A percentile compares a stretch with the other conserved stretches of the same genome.
phyloP scores from a whole-genome alignment of 306 rosid species.

The Cucurbita moschata region DNA sequence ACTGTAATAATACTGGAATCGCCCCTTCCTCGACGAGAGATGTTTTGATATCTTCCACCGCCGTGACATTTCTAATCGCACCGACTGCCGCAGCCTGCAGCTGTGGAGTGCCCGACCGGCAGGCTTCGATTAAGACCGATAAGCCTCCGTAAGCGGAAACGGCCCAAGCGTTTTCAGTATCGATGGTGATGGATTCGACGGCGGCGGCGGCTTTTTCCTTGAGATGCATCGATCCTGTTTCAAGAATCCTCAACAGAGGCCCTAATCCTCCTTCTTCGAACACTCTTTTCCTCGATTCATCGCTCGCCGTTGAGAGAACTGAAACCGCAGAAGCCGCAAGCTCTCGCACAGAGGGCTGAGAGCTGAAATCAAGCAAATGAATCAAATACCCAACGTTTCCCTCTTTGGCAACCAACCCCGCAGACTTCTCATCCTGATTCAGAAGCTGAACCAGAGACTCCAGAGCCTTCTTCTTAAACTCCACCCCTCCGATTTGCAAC shows the following conservation, averaged over 20 bases:
- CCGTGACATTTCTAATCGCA: constrained; percentile 26
- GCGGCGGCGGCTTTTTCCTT: constrained; percentile 36
- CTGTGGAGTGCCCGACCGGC: constrained; percentile 36
- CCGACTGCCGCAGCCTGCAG: constrained; percentile 28
- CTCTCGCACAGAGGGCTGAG: constrained; percentile 24
- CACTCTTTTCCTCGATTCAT: constrained; percentile 24
- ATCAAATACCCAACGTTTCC: constrained; percentile 29
- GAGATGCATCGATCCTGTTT: constrained; percentile 19
- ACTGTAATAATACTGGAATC: constrained; percentile 25
- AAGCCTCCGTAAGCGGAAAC: constrained; percentile 43
- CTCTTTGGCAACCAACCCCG: constrained; percentile 19
- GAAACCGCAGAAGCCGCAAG: constrained; percentile 26
- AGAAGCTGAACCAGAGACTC: constrained; percentile 41
- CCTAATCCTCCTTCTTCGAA: constrained; percentile 46
- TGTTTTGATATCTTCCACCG: constrained; percentile 26
- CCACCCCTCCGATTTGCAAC: constrained; percentile 40
- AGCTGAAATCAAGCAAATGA: constrained; percentile 31
- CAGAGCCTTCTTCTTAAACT: constrained; percentile 40
- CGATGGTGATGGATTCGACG: constrained; percentile 32
- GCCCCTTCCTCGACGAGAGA: constrained; percentile 40
- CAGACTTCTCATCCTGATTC: constrained; percentile 19
- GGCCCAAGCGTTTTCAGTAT: constrained; percentile 45
- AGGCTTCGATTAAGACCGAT: constrained; percentile 24
- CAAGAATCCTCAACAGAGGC: constrained; percentile 28
- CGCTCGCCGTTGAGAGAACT: constrained; percentile 24